A percentile compares a stretch with the other conserved stretches of the same genome.
phyloP scores from a whole-genome alignment of 768 basidiomycete species.

The Phanerochaete carnosa region DNA sequence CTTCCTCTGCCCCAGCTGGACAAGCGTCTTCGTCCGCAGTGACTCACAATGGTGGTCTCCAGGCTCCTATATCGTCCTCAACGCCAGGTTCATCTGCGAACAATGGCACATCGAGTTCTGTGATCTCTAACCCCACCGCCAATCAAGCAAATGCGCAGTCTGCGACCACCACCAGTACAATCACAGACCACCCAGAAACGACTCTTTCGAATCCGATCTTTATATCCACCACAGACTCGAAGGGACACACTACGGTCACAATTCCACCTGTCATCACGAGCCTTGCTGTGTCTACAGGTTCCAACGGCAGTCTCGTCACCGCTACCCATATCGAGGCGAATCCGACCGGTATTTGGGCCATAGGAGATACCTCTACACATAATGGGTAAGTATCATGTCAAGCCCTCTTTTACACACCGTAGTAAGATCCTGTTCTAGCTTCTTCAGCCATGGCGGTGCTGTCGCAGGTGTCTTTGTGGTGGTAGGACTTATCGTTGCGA shows the following conservation, averaged over 20 bases:
- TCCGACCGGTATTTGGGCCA: constrained; percentile 34
- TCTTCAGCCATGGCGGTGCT: constrained; percentile 65
- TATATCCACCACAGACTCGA: constrained; percentile 36
- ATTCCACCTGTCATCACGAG: constrained; percentile 47
- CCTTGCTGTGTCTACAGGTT: constrained; percentile 40
- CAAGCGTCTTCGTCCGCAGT: neutral
- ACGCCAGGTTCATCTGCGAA: neutral
- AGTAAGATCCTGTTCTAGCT: constrained; percentile 32
- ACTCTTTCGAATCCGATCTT: constrained; percentile 43
- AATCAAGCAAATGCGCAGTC: constrained; percentile 19
- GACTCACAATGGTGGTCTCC: neutral
- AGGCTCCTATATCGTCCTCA: neutral
- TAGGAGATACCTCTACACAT: constrained; percentile 6
- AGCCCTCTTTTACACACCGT: neutral
- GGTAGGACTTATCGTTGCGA: constrained; percentile 54
- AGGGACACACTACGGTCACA: constrained; percentile 36
- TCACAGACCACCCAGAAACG: constrained; percentile 37
- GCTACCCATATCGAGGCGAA: constrained; percentile 54
- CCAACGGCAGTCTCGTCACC: constrained; percentile 43
- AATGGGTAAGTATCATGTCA: constrained; percentile 14
- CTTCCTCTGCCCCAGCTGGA: neutral
- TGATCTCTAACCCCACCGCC: neutral
- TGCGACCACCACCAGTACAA: constrained; percentile 36
- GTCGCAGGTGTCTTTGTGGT: constrained; percentile 74
- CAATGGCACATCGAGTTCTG: neutral